Conservation (phyloP, 108 stramenopile genomes). For the Asterionellopsis glacialis region DNA sequence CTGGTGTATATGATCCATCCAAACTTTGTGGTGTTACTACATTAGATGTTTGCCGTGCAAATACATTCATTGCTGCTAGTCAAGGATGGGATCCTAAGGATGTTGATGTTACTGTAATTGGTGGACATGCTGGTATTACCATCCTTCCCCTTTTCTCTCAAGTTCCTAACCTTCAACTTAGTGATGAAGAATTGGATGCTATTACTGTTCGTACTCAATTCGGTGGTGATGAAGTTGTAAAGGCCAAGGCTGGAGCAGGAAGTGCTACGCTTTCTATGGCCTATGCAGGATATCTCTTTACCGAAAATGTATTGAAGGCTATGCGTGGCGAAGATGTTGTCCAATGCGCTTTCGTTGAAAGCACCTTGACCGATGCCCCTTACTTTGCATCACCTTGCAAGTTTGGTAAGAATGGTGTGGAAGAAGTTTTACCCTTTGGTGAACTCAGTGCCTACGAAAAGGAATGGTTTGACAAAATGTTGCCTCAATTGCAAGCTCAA, state of each 20-base stretch:
- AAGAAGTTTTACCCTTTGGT: conserved; percentile 85
- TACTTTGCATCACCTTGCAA: conserved; percentile 96
- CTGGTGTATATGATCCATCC: conserved; percentile 91
- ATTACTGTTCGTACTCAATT: conserved; percentile 96
- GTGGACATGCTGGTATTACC: conserved; percentile 99
- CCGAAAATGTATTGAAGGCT: conserved; percentile 90
- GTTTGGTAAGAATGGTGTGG: conserved; percentile 94
- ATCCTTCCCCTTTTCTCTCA: conserved; percentile 97
- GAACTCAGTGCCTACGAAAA: conserved; percentile 90
- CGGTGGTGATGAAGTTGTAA: conserved; percentile 99
- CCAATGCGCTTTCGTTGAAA: conserved; percentile 96
- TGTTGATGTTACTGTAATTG: conserved; percentile 94
- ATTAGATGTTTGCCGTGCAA: conserved; percentile 97
- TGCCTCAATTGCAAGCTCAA: conserved; percentile 93
- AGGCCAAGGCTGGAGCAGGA: conserved; percentile 99
- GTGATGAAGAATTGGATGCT: conserved; percentile 84
- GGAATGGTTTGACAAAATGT: conserved; percentile 92
- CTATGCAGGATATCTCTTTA: conserved; percentile 94
- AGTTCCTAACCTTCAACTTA: conserved; percentile 82
- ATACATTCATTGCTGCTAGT: conserved; percentile 93
- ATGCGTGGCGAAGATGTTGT: conserved; percentile 84
- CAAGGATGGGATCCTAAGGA: conserved; percentile 84
- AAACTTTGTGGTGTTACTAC: conserved; percentile 99
- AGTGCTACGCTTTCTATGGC: conserved; percentile 98
- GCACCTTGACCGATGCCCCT: conserved; percentile 83